A percentile compares a stretch with the other conserved stretches of the same genome.
These are phyloP conservation scores for Phytophthora nicotianae DNA, from an alignment of 352 stramenopile genomes.

Conservation along the genomic window DNA sequence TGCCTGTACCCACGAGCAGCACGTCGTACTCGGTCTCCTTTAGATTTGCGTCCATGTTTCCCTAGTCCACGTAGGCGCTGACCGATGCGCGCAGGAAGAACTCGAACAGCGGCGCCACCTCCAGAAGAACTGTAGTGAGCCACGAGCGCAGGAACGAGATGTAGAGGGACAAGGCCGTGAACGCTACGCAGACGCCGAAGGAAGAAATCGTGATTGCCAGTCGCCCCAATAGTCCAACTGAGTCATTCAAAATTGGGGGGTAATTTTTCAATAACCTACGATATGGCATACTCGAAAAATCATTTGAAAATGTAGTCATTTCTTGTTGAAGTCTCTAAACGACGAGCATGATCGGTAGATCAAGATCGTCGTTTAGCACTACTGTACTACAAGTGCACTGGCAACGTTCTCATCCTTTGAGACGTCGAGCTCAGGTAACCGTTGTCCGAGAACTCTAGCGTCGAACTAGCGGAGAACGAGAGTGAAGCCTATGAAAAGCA, in stretches of 20 bases:
- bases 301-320: not conserved
- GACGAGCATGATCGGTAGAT: too few relatives aligned
- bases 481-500: not conserved
- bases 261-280: not conserved
- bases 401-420: too few relatives aligned
- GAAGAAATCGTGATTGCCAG: constrained; percentile 24
- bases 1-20: constrained; percentile 80
- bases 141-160: constrained; percentile 40
- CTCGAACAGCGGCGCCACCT: constrained; percentile 29
- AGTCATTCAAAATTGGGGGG: not conserved
- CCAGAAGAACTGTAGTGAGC: constrained; percentile 28
- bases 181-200: constrained; percentile 24
- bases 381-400: too few relatives aligned
- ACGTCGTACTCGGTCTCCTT: constrained; percentile 74
- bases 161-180: constrained; percentile 38
- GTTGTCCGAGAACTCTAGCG: not conserved
- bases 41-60: constrained; percentile 56
- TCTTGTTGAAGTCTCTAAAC: not conserved
- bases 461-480: not conserved
- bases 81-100: constrained; percentile 33
- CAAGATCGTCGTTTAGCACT: too few relatives aligned
- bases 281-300: not conserved
- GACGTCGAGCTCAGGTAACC: too few relatives aligned
- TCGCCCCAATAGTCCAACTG: not conserved
- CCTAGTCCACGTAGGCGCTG: constrained; percentile 28